Base-by-base conservation (phyloP, 1,284 basidiomycete genomes). In the Boletellus sp. region DNA sequence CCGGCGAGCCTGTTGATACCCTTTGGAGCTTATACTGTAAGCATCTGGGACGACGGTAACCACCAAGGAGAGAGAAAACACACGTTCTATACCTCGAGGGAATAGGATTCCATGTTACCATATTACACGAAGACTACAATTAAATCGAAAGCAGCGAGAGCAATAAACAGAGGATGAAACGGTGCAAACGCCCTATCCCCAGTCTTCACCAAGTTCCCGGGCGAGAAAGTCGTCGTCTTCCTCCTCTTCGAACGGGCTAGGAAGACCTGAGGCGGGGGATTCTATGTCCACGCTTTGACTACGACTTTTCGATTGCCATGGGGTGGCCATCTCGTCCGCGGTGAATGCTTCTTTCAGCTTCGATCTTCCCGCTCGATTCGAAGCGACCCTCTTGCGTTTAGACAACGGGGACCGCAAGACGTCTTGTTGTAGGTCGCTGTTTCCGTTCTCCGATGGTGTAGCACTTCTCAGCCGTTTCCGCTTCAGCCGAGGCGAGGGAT, bases 331-430 rank as follows among this genome's bases (percentile, higher is more conserved):
- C 41, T 86, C 81, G 26, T 78, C 76, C 1, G 80, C 79, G 9
- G 74, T 77, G 45, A 87, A 74, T 14, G 74, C 78, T 52, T 81
- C 78, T 60, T 87, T 87, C 41, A 89, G 70, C 56, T 71, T 76
- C 11, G 86, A 88, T 45, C 73, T 68, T 36, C 81, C 80, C 10
- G 75, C 73, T 34, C 85, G 75, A 36, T 80, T 80, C 13, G 78
- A 73, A 10, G 74, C 77, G 41, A 88, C 56, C 63, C 81, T 86
- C 70, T 86, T 88, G 60, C 86, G 79, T 66, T 89, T 89, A 21
- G 85, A 78, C 29, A 88, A 70, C 1, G 86, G 87, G 3, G 87
- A 89, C 9, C 81, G 73, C 26, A 82, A 66, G 16, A 63, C 45
- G 37, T 61, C 68, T 49, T 70, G 68, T 7, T 60, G 57, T 35